phyloP scores from a whole-genome alignment of 345 rosid species.

The Psidium friedrichsthalianum region DNA sequence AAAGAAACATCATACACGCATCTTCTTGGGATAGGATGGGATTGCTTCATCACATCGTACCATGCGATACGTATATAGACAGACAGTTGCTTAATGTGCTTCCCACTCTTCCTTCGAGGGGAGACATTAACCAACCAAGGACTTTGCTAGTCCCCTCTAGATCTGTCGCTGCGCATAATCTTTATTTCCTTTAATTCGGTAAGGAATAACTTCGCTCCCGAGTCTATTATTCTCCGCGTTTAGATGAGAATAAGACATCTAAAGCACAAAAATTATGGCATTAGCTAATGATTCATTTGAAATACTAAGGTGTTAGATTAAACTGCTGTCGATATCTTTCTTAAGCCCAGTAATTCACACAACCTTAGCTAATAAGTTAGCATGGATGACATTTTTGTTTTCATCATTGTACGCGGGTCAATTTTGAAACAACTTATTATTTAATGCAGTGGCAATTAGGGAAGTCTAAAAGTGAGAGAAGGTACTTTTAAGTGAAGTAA shows the following conservation, averaged over 20 bases:
- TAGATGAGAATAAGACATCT: not conserved
- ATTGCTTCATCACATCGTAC: not conserved
- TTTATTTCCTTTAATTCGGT: not conserved
- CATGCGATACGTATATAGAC: not conserved
- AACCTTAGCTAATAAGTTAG: not conserved
- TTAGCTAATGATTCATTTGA: not conserved
- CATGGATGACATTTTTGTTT: not conserved
- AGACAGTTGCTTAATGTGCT: not conserved
- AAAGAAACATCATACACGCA: not conserved
- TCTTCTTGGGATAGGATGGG: not conserved
- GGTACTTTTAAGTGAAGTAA: not conserved
- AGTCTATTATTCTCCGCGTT: not conserved
- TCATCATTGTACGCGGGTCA: not conserved
- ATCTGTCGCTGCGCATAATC: not conserved
- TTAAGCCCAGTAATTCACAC: not conserved
- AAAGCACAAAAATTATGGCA: not conserved
- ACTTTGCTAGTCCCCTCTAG: not conserved
- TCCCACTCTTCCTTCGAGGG: not conserved
- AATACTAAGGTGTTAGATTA: not conserved
- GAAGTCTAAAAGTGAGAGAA: too few relatives aligned
- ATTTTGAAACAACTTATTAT: too few relatives aligned
- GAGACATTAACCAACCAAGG: not conserved
- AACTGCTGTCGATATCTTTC: not conserved
- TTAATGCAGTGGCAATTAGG: too few relatives aligned
- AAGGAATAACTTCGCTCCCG: not conserved